Percentiles rank a stretch among this genome's conserved stretches.
Conservation (phyloP, 139 green algal species). For the Ulvella scutata region DNA sequence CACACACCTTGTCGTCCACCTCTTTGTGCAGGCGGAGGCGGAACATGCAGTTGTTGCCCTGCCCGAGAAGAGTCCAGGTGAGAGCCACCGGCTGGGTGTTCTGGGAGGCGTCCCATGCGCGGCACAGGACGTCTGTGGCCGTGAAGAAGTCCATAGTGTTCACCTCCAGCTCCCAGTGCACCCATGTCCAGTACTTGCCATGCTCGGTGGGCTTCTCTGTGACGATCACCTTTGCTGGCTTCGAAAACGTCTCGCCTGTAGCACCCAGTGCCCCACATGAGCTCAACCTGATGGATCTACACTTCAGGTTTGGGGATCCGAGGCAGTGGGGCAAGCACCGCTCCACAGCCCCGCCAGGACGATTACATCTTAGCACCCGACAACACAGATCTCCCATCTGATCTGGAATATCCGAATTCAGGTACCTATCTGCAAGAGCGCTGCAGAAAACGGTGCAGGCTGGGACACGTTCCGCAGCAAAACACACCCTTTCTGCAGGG, state of each 20-base stretch:
- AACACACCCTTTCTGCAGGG: too few species aligned
- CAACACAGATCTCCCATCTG: too few species aligned
- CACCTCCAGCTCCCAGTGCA: conserved; percentile 53
- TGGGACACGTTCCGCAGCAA: not conserved
- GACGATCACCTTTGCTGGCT: conserved; percentile 1
- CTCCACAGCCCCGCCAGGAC: not conserved
- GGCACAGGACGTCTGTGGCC: conserved; percentile 46
- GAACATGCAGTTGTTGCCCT: conserved; percentile 97
- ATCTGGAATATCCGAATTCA: too few species aligned
- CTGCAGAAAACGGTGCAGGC: too few species aligned
- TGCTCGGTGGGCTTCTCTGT: conserved; percentile 1
- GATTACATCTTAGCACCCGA: too few species aligned
- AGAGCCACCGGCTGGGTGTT: conserved; percentile 72
- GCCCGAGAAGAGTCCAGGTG: conserved; percentile 96
- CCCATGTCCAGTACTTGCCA: conserved; percentile 84
- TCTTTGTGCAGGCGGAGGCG: conserved; percentile 31
- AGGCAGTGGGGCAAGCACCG: too few species aligned
- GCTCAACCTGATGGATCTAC: too few species aligned
- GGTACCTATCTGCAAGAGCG: too few species aligned
- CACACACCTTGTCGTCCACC: not conserved
- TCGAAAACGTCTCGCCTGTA: not conserved
- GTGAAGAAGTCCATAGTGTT: conserved; percentile 40
- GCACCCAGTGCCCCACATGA: too few species aligned
- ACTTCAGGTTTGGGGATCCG: too few species aligned
- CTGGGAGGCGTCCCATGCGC: conserved; percentile 63